Percentiles rank a stretch among this genome's conserved stretches.
Conservation (phyloP, 192 early-diverging fungal genomes). For the Entomortierella beljakovae region DNA sequence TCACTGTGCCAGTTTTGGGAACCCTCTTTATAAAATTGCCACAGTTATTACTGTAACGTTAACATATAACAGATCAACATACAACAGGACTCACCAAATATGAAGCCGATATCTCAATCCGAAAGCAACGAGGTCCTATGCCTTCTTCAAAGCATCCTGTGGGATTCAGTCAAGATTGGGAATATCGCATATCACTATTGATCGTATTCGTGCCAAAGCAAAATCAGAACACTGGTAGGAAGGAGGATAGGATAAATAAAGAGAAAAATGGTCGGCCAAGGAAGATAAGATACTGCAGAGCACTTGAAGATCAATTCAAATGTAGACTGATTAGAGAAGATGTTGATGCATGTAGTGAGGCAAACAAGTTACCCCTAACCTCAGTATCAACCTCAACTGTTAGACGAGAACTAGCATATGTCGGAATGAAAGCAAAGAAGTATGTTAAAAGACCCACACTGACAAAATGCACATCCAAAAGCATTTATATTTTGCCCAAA, state of each 20-base stretch:
- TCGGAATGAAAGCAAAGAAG: constrained; percentile 15
- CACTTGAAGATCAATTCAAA: background rate
- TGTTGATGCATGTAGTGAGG: background rate
- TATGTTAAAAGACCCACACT: constrained; percentile 2
- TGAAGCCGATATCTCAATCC: background rate
- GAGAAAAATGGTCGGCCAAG: constrained; percentile 11
- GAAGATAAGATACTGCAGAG: constrained; percentile 5
- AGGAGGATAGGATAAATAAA: constrained; percentile 6
- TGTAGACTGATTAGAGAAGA: background rate
- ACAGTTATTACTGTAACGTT: no score
- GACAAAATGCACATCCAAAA: background rate
- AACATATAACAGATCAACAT: no score
- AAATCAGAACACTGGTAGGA: background rate
- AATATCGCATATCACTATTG: background rate
- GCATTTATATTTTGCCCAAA: background rate
- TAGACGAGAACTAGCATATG: background rate
- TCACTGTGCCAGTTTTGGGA: no score
- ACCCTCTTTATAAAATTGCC: no score
- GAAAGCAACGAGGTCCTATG: background rate
- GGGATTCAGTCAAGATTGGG: background rate
- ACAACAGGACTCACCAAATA: background rate
- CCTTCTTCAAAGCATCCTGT: background rate
- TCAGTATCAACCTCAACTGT: constrained; percentile 10
- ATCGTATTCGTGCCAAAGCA: background rate
- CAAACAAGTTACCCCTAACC: background rate